phyloP scores from a whole-genome alignment of 1,139 yeast genomes.

The Blastobotrys proliferans region DNA sequence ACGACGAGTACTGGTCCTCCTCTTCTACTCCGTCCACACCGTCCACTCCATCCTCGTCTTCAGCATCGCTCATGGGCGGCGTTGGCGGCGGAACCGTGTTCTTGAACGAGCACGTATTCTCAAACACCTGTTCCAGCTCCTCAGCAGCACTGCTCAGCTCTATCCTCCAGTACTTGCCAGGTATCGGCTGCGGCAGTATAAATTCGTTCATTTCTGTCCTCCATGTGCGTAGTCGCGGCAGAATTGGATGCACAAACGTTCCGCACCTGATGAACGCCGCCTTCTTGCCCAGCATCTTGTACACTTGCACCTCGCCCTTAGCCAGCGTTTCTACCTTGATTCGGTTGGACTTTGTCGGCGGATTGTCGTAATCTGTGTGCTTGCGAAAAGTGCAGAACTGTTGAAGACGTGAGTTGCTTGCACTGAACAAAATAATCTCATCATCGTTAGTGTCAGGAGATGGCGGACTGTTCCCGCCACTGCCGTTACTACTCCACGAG shows the following conservation, averaged over 20 bases:
- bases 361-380: conserved; percentile 18
- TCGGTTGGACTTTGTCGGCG: conserved; percentile 19
- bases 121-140: conserved; percentile 21
- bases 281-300: conserved; percentile 58
- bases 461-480: too few species aligned
- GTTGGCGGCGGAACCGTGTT: conserved; percentile 16
- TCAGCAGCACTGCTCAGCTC: conserved; percentile 22
- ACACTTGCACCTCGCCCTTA: conserved; percentile 57
- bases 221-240: conserved; percentile 56
- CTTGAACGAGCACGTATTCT: conserved; percentile 21
- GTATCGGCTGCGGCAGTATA: conserved; percentile 62
- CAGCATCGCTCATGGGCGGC: conserved; percentile 1
- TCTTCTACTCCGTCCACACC: too few species aligned
- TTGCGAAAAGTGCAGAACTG: conserved; percentile 22
- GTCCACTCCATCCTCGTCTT: neutral
- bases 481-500: too few species aligned
- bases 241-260: conserved; percentile 57
- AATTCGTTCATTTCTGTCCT: conserved; percentile 52
- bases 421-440: conserved; percentile 23
- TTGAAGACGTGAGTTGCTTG: conserved; percentile 21
- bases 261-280: conserved; percentile 63
- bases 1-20: conserved; percentile 15
- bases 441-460: conserved; percentile 18
- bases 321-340: conserved; percentile 25
- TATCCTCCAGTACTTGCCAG: conserved; percentile 69